Conservation (phyloP, 257 asterid genomes). For the Rehmannia glutinosa region DNA sequence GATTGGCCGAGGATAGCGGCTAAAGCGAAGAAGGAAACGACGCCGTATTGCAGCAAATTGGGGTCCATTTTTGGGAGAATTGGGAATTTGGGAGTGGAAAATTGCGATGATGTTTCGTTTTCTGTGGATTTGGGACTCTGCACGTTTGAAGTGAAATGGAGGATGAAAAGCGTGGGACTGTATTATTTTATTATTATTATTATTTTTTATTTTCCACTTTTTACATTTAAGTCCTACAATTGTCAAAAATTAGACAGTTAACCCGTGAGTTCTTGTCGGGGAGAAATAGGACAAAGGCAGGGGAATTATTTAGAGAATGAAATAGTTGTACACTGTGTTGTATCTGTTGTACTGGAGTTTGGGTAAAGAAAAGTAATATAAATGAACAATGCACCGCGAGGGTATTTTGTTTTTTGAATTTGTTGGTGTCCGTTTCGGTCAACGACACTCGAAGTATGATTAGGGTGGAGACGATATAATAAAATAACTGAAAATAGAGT, state of each 20-base stretch:
- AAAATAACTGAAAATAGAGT: no score
- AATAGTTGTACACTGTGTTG: slow-evolving; percentile 8
- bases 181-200: background rate
- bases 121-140: background rate
- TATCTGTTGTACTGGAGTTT: background rate
- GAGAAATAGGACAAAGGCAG: slow-evolving; percentile 16
- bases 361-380: background rate
- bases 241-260: slow-evolving; percentile 12
- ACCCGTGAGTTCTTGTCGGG: slow-evolving; percentile 32
- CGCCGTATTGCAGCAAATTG: slow-evolving; percentile 17
- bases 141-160: slow-evolving; percentile 1
- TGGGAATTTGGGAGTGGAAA: background rate
- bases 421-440: no score
- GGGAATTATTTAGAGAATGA: background rate
- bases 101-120: background rate
- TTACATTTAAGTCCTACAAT: no score
- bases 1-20: background rate
- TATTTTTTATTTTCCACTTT: no score
- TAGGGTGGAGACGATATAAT: no score
- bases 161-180: slow-evolving; percentile 11
- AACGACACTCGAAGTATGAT: no score
- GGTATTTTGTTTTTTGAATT: background rate
- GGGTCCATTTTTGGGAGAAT: slow-evolving; percentile 6
- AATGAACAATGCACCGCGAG: background rate
- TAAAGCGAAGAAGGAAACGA: background rate